Evolutionary conservation across 2,329 filamentous ascomycete species (phyloP).

Genomic region (Colletotrichum neosansevieriae): DNA sequence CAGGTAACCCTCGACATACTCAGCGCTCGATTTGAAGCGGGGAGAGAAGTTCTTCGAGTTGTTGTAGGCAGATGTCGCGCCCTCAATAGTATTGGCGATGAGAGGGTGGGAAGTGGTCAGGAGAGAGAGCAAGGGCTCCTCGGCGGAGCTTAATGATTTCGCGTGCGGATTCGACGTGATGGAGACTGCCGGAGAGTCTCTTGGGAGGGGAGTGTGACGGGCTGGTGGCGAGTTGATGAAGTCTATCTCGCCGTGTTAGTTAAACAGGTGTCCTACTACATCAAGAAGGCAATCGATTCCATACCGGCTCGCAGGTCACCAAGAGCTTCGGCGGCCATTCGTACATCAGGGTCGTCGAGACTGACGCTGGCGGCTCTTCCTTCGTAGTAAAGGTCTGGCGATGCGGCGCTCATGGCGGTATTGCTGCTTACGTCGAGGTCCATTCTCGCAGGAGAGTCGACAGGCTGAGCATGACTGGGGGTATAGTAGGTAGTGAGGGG

Average conservation of each 20-base stretch:
- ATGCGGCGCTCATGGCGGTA: constrained; percentile 56
- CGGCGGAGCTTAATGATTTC: constrained; percentile 60
- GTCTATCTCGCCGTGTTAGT: constrained; percentile 56
- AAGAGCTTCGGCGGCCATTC: constrained; percentile 79
- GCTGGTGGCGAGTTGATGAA: constrained; percentile 74
- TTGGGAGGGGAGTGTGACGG: constrained; percentile 56
- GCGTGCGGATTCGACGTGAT: constrained; percentile 50
- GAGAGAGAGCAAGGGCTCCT: constrained; percentile 86
- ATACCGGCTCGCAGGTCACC: constrained; percentile 80
- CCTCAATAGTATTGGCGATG: constrained; percentile 85
- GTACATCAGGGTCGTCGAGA: constrained; percentile 75
- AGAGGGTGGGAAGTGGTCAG: constrained; percentile 90
- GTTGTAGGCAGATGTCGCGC: constrained; percentile 86
- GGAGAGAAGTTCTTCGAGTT: constrained; percentile 92
- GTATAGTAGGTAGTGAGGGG: constrained; percentile 62
- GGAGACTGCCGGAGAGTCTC: constrained; percentile 50
- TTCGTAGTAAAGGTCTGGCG: constrained; percentile 60
- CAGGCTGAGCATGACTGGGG: constrained; percentile 56
- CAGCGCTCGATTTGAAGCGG: constrained; percentile 87
- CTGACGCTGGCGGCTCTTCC: constrained; percentile 64
- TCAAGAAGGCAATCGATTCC: constrained; percentile 45
- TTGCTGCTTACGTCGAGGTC: constrained; percentile 60
- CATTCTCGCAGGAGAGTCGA: constrained; percentile 61
- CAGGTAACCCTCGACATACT: constrained; percentile 90
- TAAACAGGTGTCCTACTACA: neutral